These are phyloP conservation scores for Metschnikowia kunwiensis DNA, from an alignment of 805 yeast genomes.

Conservation along the genomic window DNA sequence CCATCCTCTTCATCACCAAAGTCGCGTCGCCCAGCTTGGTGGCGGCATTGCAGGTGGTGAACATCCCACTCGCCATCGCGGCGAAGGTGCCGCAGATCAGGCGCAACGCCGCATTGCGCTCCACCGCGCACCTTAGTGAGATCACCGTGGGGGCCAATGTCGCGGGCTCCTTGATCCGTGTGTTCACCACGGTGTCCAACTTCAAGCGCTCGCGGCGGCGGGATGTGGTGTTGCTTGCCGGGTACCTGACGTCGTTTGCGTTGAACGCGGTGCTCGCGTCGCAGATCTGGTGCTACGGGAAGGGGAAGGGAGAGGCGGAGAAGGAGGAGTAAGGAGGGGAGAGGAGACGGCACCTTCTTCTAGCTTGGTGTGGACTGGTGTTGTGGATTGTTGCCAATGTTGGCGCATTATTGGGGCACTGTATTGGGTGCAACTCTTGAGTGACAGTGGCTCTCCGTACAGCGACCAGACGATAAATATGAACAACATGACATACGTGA, in stretches of 20 bases:
- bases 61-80: slow-evolving; percentile 36
- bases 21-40: slow-evolving; percentile 30
- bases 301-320: slow-evolving; percentile 11
- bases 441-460: too few relatives aligned
- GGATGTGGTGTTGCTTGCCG: slow-evolving; percentile 37
- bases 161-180: slow-evolving; percentile 37
- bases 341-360: too few relatives aligned
- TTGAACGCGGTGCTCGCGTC: slow-evolving; percentile 36
- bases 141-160: slow-evolving; percentile 42
- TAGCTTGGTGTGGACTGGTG: too few relatives aligned
- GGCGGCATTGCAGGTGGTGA: slow-evolving; percentile 32
- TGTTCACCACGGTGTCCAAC: slow-evolving; percentile 38
- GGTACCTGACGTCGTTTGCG: slow-evolving; percentile 34
- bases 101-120: slow-evolving; percentile 31
- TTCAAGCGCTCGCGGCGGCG: slow-evolving; percentile 24
- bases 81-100: slow-evolving; percentile 41
- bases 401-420: too few relatives aligned
- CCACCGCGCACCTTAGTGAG: slow-evolving; percentile 37
- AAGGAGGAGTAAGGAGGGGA: neutral
- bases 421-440: too few relatives aligned
- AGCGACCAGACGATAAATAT: too few relatives aligned
- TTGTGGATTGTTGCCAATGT: too few relatives aligned
- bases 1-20: slow-evolving; percentile 29
- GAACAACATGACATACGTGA: too few relatives aligned
- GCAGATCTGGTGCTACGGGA: slow-evolving; percentile 24